Evolutionary conservation across 805 yeast species (phyloP).

Genomic region (Candida qinlingensis): DNA sequence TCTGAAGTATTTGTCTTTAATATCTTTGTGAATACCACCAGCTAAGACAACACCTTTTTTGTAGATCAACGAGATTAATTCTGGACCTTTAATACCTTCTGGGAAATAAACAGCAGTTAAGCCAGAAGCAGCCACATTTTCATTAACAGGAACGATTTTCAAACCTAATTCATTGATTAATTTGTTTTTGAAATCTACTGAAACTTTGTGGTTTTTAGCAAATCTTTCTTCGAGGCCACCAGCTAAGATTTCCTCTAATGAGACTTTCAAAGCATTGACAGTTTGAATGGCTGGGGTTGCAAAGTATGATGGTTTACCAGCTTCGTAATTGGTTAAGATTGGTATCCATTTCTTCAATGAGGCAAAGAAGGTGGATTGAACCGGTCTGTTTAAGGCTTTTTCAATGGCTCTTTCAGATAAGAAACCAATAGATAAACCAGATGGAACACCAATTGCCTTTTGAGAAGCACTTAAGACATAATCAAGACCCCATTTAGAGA

Average conservation of each 20-base stretch:
- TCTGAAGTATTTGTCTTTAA: slow-evolving; percentile 79
- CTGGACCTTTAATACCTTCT: slow-evolving; percentile 63
- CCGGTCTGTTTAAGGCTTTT: slow-evolving; percentile 47
- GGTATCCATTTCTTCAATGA: slow-evolving; percentile 84
- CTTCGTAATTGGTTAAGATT: slow-evolving; percentile 79
- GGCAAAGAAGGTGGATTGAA: slow-evolving; percentile 48
- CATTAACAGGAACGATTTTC: slow-evolving; percentile 54
- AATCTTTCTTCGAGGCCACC: slow-evolving; percentile 54
- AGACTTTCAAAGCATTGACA: slow-evolving; percentile 71
- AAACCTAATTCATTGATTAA: slow-evolving; percentile 53
- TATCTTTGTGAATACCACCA: slow-evolving; percentile 82
- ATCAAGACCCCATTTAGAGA: slow-evolving; percentile 88
- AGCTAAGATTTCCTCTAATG: slow-evolving; percentile 66
- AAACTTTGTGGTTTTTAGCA: slow-evolving; percentile 54
- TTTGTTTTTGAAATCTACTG: slow-evolving; percentile 58
- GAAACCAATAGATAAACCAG: slow-evolving; percentile 78
- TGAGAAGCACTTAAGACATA: slow-evolving; percentile 89
- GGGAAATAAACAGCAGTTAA: slow-evolving; percentile 83
- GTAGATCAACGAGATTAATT: slow-evolving; percentile 50
- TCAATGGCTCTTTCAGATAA: slow-evolving; percentile 71
- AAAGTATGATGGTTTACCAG: slow-evolving; percentile 76
- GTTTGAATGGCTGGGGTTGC: slow-evolving; percentile 97
- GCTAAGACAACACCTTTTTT: slow-evolving; percentile 73
- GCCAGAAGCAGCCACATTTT: slow-evolving; percentile 75
- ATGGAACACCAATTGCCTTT: slow-evolving; percentile 92